Base-by-base conservation (phyloP, 495 filamentous ascomycete species). In the Cryomyces antarcticus region DNA sequence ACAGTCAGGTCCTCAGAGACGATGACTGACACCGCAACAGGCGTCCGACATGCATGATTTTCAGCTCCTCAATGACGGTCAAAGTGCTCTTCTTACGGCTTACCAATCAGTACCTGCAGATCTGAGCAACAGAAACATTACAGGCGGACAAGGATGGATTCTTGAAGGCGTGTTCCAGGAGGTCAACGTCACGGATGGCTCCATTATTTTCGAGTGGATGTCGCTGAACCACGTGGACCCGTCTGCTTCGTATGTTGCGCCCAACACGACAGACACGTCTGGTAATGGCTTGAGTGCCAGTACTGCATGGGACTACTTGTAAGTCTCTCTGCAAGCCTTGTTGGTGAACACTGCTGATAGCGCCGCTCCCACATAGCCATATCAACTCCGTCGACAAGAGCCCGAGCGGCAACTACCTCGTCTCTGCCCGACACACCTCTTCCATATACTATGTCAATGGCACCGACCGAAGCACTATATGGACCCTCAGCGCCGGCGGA, bases 141-240 rank as follows among this genome's bases (percentile, higher is more conserved):
- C 40, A 4, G 43, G 29, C n/a, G 39, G 43, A 9, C 37, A 37
- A 29, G 61, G 62, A n/a, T 66, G 62, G 62, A 50, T 68, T 5
- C 52, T 59, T 12, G 58, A 65, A 30, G 60, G 60, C n/a, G 44
- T 63, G 7, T 58, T 68, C 31, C 62, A 68, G 41, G 63, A 65
- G 46, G 52, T 66, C n/a, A 50, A 68, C 29, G 54, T 66, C n/a
- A 48, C 49, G 37, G 64, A 56, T 1, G 64, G 62, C 3, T 52
- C 59, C 31, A 49, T 66, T 5, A 39, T 66, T 9, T 68, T 66
- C 41, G 51, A 64, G 39, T 68, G 64, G 64, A 51, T 56, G 5
- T 54, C 56, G 17, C 49, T 57, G 11, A 44, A 58, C 5, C 55
- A 59, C 39, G 57, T 59, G 35, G 41, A 42, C 31, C 47, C 44